phyloP scores from a whole-genome alignment of 2,329 filamentous ascomycete genomes.

The Pseudogymnoascus sp. region DNA sequence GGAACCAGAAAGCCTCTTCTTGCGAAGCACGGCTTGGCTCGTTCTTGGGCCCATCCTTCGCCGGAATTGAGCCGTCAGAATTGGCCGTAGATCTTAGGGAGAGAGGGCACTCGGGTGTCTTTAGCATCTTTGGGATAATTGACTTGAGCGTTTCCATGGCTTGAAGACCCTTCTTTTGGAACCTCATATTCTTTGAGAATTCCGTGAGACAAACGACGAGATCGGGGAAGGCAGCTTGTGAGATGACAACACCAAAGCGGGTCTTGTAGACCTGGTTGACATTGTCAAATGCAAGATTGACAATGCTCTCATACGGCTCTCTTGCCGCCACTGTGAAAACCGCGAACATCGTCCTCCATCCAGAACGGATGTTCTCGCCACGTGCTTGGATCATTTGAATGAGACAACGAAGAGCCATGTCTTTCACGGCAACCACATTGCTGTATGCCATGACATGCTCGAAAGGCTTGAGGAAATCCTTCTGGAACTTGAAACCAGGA shows the following conservation, averaged over 20 bases:
- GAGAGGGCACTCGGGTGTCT: slow-evolving; percentile 88
- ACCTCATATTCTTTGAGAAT: slow-evolving; percentile 97
- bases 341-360: slow-evolving; percentile 99
- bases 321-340: slow-evolving; percentile 93
- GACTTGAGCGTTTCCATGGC: slow-evolving; percentile 93
- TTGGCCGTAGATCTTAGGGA: slow-evolving; percentile 52
- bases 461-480: slow-evolving; percentile 97
- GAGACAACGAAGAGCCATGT: slow-evolving; percentile 91
- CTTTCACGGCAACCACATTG: slow-evolving; percentile 85
- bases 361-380: slow-evolving; percentile 93
- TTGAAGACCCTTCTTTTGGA: slow-evolving; percentile 96
- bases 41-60: slow-evolving; percentile 38
- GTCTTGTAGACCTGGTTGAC: slow-evolving; percentile 94
- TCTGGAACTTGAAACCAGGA: slow-evolving; percentile 98
- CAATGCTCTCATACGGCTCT: slow-evolving; percentile 90
- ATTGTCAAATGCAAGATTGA: slow-evolving; percentile 94
- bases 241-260: slow-evolving; percentile 91
- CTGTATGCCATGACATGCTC: slow-evolving; percentile 96
- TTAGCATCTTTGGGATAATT: slow-evolving; percentile 89
- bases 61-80: slow-evolving; percentile 30
- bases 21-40: slow-evolving; percentile 75
- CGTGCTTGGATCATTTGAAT: slow-evolving; percentile 99
- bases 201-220: slow-evolving; percentile 93
- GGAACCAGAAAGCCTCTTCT: slow-evolving; percentile 98
- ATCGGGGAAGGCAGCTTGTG: slow-evolving; percentile 93